Evolutionary conservation across 1,139 yeast species (phyloP).

Genomic region (Nakaseomyces nivariensis): DNA sequence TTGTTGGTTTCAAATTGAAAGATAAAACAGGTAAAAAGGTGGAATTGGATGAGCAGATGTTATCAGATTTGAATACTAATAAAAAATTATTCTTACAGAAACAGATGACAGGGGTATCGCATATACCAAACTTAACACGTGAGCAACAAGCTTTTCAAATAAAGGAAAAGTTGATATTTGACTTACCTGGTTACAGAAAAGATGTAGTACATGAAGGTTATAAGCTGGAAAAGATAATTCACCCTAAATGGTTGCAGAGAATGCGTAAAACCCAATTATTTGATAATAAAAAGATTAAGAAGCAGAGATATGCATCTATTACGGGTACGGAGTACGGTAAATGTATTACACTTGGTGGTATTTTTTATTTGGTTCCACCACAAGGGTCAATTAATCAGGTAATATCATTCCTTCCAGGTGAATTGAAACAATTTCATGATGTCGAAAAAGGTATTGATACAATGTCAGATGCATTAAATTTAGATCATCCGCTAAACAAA

Average conservation of each 20-base stretch:
- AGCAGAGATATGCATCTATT: constrained; percentile 34
- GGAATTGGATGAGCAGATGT: neutral
- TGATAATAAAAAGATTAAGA: constrained; percentile 16
- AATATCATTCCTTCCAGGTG: constrained; percentile 28
- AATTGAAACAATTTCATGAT: constrained; percentile 20
- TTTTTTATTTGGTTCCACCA: constrained; percentile 43
- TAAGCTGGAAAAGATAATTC: constrained; percentile 13
- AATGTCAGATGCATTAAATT: constrained; percentile 11
- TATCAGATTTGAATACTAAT: neutral
- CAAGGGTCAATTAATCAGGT: constrained; percentile 36
- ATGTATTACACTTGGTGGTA: constrained; percentile 50
- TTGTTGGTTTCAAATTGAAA: constrained; percentile 15
- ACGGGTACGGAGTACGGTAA: constrained; percentile 33
- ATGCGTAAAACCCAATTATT: constrained; percentile 24
- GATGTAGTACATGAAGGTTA: constrained; percentile 4
- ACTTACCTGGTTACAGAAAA: constrained; percentile 26
- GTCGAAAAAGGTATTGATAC: constrained; percentile 28
- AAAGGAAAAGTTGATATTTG: constrained; percentile 19
- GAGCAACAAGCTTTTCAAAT: constrained; percentile 20
- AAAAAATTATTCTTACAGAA: constrained; percentile 5
- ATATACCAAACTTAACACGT: constrained; percentile 28
- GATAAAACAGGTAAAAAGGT: constrained; percentile 8
- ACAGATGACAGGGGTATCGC: constrained; percentile 26
- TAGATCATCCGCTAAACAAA: constrained; percentile 25
- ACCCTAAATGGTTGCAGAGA: constrained; percentile 19